These are phyloP conservation scores for Pseudocercospora crystallina DNA, from an alignment of 2,329 filamentous ascomycete species.

Conservation along the genomic window DNA sequence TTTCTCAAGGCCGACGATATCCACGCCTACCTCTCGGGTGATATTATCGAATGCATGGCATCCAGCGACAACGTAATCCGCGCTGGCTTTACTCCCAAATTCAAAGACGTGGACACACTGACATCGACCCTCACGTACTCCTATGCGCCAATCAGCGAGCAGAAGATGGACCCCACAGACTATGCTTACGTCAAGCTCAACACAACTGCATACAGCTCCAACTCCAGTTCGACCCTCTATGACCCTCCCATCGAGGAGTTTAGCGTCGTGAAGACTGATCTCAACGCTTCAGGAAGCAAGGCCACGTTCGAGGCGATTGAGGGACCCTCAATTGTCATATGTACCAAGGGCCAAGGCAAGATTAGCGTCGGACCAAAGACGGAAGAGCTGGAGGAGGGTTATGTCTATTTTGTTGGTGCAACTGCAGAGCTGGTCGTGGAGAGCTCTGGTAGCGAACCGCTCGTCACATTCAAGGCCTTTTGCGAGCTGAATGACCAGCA, in stretches of 20 bases:
- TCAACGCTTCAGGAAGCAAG: constrained; percentile 71
- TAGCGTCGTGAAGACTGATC: constrained; percentile 76
- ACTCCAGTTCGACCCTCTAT: constrained; percentile 72
- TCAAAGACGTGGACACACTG: constrained; percentile 90
- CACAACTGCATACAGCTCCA: constrained; percentile 74
- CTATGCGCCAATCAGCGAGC: constrained; percentile 89
- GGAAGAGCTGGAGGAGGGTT: constrained; percentile 60
- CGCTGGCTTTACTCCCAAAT: constrained; percentile 96
- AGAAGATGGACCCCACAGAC: constrained; percentile 84
- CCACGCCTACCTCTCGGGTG: constrained; percentile 87
- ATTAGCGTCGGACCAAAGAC: constrained; percentile 82
- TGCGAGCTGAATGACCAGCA: constrained; percentile 26
- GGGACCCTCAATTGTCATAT: constrained; percentile 90
- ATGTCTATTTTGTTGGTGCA: constrained; percentile 69
- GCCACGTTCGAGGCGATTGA: constrained; percentile 83
- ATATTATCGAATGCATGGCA: constrained; percentile 99
- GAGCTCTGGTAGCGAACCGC: constrained; percentile 64
- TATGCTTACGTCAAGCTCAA: constrained; percentile 87
- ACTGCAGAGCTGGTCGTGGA: constrained; percentile 81
- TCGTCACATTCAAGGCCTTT: constrained; percentile 78
- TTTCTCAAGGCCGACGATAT: constrained; percentile 97
- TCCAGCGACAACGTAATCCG: constrained; percentile 98
- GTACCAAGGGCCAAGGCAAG: constrained; percentile 77
- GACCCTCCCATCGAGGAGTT: constrained; percentile 98
- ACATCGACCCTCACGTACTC: constrained; percentile 92